Evolutionary conservation across 1,139 yeast species (phyloP), one percentile per base, ranked within the genome.

Genomic region (Lodderomyces parapsilosis): DNA sequence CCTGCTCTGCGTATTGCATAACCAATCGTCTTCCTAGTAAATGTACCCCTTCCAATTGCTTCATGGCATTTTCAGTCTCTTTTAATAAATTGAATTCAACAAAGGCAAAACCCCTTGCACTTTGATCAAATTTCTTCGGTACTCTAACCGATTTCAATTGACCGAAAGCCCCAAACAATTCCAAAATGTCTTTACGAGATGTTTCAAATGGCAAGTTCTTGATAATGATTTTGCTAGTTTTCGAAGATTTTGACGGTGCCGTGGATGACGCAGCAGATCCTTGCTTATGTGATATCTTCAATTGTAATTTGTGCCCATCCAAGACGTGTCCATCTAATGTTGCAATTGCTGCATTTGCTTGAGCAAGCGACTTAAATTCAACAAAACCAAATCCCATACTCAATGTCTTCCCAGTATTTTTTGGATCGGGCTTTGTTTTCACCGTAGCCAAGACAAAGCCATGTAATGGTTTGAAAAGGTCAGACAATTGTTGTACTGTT

Each of bases 301-400:
- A 74, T 65, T 89, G 96, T 42, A 93, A 73, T 56, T 81, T 86
- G 64, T 94, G 99, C 0, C 96, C 98, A 59, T 89, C 96, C 43
- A 93, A 74, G 1, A 81, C 80, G 49, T 81, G 76, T 1, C 91
- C 96, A 60, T 93, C 89, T 72, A 90, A 68, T 0, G 85, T 76
- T 22, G 75, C 62, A 42, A 89, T 80, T 4, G 96, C 98, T 14
- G 78, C 74, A 38, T 78, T 73, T 0, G 99, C 99, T 55, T 86
- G 83, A 40, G 82, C 88, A 51, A 80, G 80, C 4, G 91, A 78
- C 53, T 71, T 80, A 63, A 90, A 94, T 64, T 93, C 99, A 23
- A 81, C 96, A 65, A 93, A 93, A 0, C 99, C 99, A 59, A 90
- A 93, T 27, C 99, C 99, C 99, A 93, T 93, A 56, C 96, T 88